Conservation (phyloP, 1,284 basidiomycete species). For the Pyrrhoderma noxium region DNA sequence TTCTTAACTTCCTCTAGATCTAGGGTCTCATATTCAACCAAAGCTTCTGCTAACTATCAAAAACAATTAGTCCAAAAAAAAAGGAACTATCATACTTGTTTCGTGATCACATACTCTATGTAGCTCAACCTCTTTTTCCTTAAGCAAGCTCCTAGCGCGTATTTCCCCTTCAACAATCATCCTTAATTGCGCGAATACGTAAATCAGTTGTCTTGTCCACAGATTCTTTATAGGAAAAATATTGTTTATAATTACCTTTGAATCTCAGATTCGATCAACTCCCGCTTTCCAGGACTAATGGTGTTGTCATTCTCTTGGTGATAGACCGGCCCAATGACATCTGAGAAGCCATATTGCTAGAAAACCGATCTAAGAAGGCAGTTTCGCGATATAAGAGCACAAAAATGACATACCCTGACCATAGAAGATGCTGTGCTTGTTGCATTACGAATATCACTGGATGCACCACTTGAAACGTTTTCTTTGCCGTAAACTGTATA, state of each 20-base stretch:
- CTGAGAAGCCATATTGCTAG: constrained; percentile 59
- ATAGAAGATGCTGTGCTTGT: constrained; percentile 78
- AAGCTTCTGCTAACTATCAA: constrained; percentile 71
- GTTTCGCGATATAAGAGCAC: constrained; percentile 1
- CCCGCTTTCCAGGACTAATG: constrained; percentile 66
- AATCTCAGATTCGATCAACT: constrained; percentile 82
- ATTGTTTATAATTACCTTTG: constrained; percentile 48
- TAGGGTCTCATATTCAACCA: constrained; percentile 93
- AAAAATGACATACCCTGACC: constrained; percentile 64
- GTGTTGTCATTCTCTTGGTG: constrained; percentile 65
- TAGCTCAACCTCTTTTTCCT: constrained; percentile 69
- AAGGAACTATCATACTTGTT: constrained; percentile 6
- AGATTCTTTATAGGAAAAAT: neutral
- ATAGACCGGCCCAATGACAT: constrained; percentile 77
- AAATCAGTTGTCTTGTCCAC: neutral
- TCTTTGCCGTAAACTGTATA: constrained; percentile 76
- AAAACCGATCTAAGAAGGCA: constrained; percentile 3
- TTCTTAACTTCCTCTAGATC: constrained; percentile 77
- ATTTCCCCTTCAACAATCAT: constrained; percentile 69
- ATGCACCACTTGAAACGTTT: constrained; percentile 86
- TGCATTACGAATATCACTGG: constrained; percentile 76
- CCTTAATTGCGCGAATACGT: constrained; percentile 30
- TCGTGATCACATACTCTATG: constrained; percentile 54
- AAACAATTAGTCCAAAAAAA: constrained; percentile 8
- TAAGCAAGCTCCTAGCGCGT: constrained; percentile 65